These are phyloP conservation scores for Neoconidiobolus thromboides DNA, from an alignment of 371 early-diverging fungal genomes.

Conservation along the genomic window DNA sequence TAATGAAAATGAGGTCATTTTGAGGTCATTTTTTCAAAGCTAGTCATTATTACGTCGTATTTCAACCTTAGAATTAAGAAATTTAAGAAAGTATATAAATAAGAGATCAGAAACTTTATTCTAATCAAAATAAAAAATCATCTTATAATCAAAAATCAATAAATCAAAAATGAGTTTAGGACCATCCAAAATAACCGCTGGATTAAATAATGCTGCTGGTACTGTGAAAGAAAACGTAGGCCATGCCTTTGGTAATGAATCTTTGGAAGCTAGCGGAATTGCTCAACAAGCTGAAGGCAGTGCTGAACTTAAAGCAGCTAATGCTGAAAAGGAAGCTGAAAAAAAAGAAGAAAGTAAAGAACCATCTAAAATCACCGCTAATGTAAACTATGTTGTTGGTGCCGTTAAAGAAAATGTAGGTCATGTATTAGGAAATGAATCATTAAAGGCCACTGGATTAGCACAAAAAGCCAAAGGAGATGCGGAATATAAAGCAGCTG, in stretches of 20 bases:
- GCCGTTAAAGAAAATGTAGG: constrained; percentile 12
- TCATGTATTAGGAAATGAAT: constrained; percentile 6
- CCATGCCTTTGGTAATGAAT: constrained; percentile 6
- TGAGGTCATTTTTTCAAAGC: too few relatives aligned
- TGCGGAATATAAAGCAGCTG: constrained; percentile 2
- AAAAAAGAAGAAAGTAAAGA: not conserved
- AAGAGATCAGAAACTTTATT: not conserved
- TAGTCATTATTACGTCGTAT: too few relatives aligned
- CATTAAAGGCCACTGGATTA: not conserved
- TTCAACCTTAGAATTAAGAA: too few relatives aligned
- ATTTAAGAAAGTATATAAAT: too few relatives aligned
- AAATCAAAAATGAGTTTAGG: not conserved
- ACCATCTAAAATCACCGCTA: not conserved
- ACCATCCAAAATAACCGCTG: not conserved
- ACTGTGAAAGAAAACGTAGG: constrained; percentile 12
- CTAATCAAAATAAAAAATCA: not conserved
- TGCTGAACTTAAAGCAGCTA: constrained; percentile 1
- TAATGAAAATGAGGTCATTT: too few relatives aligned
- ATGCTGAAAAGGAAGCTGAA: not conserved
- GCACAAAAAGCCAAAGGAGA: not conserved
- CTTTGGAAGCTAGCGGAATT: not conserved
- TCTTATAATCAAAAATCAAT: not conserved
- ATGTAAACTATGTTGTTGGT: constrained; percentile 3
- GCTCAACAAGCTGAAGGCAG: not conserved
- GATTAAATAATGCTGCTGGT: constrained; percentile 4